Conservation (phyloP, 345 rosid genomes). For the Corchorus capsularis region DNA sequence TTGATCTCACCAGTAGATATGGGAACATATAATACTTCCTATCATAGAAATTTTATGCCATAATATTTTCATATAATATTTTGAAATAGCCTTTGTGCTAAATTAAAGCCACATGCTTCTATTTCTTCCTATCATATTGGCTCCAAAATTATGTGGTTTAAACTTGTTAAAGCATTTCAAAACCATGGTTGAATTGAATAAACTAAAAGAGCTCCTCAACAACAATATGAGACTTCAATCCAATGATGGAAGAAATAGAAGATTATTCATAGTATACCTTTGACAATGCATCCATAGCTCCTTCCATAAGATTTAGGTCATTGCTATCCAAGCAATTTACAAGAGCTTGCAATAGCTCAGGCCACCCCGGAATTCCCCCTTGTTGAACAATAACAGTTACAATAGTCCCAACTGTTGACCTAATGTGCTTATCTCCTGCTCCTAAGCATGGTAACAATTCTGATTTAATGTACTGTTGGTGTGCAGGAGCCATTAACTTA, state of each 20-base stretch:
- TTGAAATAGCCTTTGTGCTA: background rate
- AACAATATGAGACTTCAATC: background rate
- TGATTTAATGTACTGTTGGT: constrained; percentile 47
- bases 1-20: background rate
- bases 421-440: constrained; percentile 80
- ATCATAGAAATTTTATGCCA: background rate
- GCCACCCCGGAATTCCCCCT: constrained; percentile 80
- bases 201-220: background rate
- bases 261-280: constrained; percentile 52
- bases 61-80: background rate
- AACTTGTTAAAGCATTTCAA: constrained; percentile 6
- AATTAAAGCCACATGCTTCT: background rate
- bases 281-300: constrained; percentile 96
- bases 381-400: constrained; percentile 75
- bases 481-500: constrained; percentile 59
- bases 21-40: background rate
- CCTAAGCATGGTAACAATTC: constrained; percentile 90
- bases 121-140: background rate
- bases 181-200: background rate
- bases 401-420: constrained; percentile 90
- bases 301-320: constrained; percentile 91
- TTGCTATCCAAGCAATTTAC: constrained; percentile 82
- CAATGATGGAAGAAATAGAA: background rate
- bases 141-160: background rate
- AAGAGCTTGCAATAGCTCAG: constrained; percentile 83